phyloP scores from a whole-genome alignment of 331 rosid genomes.

The Malus hybrid region DNA sequence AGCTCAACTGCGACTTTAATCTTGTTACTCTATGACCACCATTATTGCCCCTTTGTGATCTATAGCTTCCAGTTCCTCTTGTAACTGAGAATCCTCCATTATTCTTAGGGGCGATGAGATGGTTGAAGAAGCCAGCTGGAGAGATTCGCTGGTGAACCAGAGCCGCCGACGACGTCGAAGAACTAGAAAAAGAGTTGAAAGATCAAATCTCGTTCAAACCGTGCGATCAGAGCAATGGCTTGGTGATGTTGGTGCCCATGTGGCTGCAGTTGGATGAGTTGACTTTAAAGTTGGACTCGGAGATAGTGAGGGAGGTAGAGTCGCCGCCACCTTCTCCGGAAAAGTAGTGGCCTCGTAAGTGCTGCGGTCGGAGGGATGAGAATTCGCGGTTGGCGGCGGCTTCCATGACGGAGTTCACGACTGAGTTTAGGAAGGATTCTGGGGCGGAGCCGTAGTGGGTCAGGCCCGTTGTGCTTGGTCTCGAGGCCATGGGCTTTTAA shows the following conservation, averaged over 20 bases:
- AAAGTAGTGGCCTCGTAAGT: constrained; percentile 32
- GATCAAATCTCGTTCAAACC: constrained; percentile 37
- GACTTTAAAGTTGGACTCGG: constrained; percentile 33
- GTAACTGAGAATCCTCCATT: no score
- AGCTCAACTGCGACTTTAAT: no score
- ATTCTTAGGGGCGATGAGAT: constrained; percentile 25
- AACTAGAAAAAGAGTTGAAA: constrained; percentile 20
- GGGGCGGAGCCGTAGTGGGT: constrained; percentile 78
- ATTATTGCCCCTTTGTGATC: no score
- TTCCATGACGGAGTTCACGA: constrained; percentile 55
- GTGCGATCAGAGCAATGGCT: constrained; percentile 32
- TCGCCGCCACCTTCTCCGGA: constrained; percentile 26
- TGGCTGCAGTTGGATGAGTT: constrained; percentile 17
- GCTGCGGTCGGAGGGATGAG: constrained; percentile 19
- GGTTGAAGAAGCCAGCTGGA: constrained; percentile 77
- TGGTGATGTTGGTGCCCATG: not conserved
- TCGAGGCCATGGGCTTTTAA: constrained; percentile 25
- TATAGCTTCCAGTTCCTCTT: no score
- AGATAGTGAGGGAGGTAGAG: constrained; percentile 26
- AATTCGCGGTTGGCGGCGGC: constrained; percentile 22
- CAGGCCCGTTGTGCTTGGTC: constrained; percentile 23
- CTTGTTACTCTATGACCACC: no score
- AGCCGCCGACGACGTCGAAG: constrained; percentile 33
- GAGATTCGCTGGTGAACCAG: constrained; percentile 88
- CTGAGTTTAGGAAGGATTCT: constrained; percentile 48